Base-by-base conservation (phyloP, 352 stramenopile genomes). In the Blastocystis sp. region DNA sequence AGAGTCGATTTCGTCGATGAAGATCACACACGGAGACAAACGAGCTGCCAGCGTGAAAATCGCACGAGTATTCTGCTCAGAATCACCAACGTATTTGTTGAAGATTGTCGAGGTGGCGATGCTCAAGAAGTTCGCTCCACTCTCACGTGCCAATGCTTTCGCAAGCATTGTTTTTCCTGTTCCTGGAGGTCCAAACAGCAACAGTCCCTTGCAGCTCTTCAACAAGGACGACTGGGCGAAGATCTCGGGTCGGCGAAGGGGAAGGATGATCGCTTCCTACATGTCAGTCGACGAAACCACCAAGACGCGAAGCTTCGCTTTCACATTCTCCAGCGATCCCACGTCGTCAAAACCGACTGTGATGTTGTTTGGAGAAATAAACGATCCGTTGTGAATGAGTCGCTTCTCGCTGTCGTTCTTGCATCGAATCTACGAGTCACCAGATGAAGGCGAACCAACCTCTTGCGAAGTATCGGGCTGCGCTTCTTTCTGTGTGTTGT, bases 1-100 rank as follows among this genome's bases (percentile, higher is more conserved):
- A 1, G 96, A 98, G 92, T 99, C 98, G 88, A 99, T 98, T 92
- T 99, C 97, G 91, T 99, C 97, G 66, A 99, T 98, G 90, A 99
- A 99, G 64, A 99, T 96, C 2, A 99, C 95, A 0, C 95, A 95
- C 5, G 97, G 97, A n/a, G 94, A 93, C 24, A 97, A 90, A 30
- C 93, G 91, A 59, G 94, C 78, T 7, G 94, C 94, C 24, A 97
- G 90, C 30, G 94, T 96, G 90, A 97, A 97, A 13, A 97, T 94
- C 26, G 94, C 94, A 73, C 95, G 94, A 5, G 94, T 94, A 91
- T 96, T 96, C 90, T 96, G 96, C 91, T 97, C 94, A 45, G 92
- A 95, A 81, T 95, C 93, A 53, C 93, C 93, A 7, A 93, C 81
- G 91, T 91, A 93, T 47, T 97, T 97, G 91, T 96, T 96, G 90